Conservation (phyloP, 2,329 filamentous ascomycete genomes). For the Knoxdaviesia proteae region DNA sequence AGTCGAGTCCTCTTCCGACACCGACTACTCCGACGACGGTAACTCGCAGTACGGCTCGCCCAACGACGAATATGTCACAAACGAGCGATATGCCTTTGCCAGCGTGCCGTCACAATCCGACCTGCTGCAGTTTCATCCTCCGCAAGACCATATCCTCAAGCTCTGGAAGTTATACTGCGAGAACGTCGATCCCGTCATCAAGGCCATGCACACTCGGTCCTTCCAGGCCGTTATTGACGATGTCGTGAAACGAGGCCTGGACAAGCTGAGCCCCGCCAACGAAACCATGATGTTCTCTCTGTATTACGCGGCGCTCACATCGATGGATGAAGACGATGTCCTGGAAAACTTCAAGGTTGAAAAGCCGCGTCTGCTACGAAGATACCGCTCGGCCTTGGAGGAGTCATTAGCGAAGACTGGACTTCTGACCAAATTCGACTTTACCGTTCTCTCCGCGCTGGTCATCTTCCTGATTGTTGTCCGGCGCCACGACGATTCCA, state of each 20-base stretch:
- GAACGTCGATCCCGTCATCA: slow-evolving; percentile 53
- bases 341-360: slow-evolving; percentile 38
- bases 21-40: slow-evolving; percentile 41
- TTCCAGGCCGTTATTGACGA: slow-evolving; percentile 39
- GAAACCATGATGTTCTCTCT: slow-evolving; percentile 45
- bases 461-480: slow-evolving; percentile 32
- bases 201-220: slow-evolving; percentile 49
- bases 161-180: slow-evolving; percentile 54
- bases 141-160: slow-evolving; percentile 40
- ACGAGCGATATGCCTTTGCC: slow-evolving; percentile 22
- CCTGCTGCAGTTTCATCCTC: slow-evolving; percentile 40
- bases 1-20: slow-evolving; percentile 18
- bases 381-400: slow-evolving; percentile 32
- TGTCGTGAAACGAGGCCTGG: slow-evolving; percentile 36
- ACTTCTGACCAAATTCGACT: slow-evolving; percentile 34
- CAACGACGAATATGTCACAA: no score
- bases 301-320: slow-evolving; percentile 36
- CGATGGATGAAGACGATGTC: slow-evolving; percentile 6
- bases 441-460: slow-evolving; percentile 36
- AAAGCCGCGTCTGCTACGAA: slow-evolving; percentile 20
- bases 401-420: slow-evolving; percentile 35
- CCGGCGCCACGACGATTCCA: slow-evolving; percentile 23
- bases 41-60: slow-evolving; percentile 14
- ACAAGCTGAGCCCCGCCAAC: slow-evolving; percentile 26
- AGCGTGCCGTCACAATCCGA: slow-evolving; percentile 53